phyloP scores from a whole-genome alignment of 129 eudicot genomes.

The Helianthus tuberosus region DNA sequence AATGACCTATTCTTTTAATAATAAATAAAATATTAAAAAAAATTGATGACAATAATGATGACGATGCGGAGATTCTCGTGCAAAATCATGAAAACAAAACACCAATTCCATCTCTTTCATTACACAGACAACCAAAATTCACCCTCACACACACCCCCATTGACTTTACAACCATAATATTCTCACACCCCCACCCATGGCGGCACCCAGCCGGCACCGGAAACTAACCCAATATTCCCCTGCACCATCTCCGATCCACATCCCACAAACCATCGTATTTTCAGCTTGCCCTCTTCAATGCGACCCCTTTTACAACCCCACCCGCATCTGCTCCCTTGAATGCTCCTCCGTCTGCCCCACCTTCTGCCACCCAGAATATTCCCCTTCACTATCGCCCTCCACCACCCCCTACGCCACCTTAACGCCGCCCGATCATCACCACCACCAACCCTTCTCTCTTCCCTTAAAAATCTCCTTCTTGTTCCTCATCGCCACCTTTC shows the following conservation, averaged over 20 bases:
- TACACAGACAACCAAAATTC: not conserved
- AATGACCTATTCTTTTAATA: no score
- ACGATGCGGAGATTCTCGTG: slow-evolving; percentile 8
- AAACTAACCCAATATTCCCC: slow-evolving; percentile 18
- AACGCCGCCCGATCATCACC: not conserved
- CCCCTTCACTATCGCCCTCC: slow-evolving; percentile 11
- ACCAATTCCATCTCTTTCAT: not conserved
- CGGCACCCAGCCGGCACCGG: slow-evolving; percentile 26
- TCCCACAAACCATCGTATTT: not conserved
- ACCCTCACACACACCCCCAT: no score
- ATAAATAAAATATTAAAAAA: no score
- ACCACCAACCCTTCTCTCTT: slow-evolving; percentile 4
- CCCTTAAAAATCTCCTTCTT: not conserved
- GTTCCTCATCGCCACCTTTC: slow-evolving; percentile 29
- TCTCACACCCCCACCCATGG: slow-evolving; percentile 24
- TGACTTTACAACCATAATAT: not conserved
- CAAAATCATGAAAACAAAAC: slow-evolving; percentile 22
- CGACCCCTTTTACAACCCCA: not conserved
- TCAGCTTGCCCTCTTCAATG: slow-evolving; percentile 14
- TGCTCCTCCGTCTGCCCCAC: slow-evolving; percentile 22
- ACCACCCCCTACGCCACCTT: not conserved
- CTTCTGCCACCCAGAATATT: slow-evolving; percentile 12
- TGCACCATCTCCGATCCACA: no score
- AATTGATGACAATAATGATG: not conserved
- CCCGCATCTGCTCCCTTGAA: slow-evolving; percentile 4